Evolutionary conservation across 805 yeast genomes (phyloP).

Genomic region (Danielia oregonensis): DNA sequence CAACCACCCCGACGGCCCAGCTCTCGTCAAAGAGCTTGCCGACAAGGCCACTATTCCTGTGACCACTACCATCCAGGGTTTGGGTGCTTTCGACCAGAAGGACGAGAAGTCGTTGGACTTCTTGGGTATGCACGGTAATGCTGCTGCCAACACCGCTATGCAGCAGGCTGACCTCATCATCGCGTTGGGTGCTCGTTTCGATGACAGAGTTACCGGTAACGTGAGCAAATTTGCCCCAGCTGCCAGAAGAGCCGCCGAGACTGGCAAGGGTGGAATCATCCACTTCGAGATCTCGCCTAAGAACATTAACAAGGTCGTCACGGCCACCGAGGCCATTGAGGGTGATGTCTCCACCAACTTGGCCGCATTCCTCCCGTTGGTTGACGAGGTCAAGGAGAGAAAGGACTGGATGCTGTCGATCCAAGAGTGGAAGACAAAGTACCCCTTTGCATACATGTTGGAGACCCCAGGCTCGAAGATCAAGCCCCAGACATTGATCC

Average conservation of each 20-base stretch:
- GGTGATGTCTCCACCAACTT: constrained; percentile 89
- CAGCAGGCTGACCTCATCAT: constrained; percentile 91
- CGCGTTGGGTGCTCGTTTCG: constrained; percentile 96
- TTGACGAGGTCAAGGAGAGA: constrained; percentile 62
- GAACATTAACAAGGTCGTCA: constrained; percentile 95
- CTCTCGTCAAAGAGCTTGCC: constrained; percentile 72
- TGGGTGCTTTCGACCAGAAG: constrained; percentile 91
- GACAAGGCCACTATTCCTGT: constrained; percentile 93
- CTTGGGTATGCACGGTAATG: constrained; percentile 98
- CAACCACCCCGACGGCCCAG: constrained; percentile 77
- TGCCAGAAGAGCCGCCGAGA: constrained; percentile 84
- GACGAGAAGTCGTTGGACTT: constrained; percentile 89
- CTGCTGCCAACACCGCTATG: constrained; percentile 90
- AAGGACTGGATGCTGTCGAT: constrained; percentile 76
- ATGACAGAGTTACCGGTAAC: constrained; percentile 94
- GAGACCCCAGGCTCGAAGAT: constrained; percentile 79
- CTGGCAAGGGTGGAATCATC: constrained; percentile 90
- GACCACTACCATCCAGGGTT: constrained; percentile 89
- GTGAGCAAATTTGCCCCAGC: constrained; percentile 88
- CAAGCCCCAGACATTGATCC: constrained; percentile 90
- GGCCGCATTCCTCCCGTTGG: constrained; percentile 65
- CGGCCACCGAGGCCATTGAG: constrained; percentile 93
- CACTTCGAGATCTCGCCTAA: constrained; percentile 96
- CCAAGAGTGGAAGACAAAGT: constrained; percentile 77
- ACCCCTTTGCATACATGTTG: constrained; percentile 76